These are phyloP conservation scores for Mayamaea pseudoterrestris DNA, from an alignment of 108 stramenopile species.

Conservation along the genomic window DNA sequence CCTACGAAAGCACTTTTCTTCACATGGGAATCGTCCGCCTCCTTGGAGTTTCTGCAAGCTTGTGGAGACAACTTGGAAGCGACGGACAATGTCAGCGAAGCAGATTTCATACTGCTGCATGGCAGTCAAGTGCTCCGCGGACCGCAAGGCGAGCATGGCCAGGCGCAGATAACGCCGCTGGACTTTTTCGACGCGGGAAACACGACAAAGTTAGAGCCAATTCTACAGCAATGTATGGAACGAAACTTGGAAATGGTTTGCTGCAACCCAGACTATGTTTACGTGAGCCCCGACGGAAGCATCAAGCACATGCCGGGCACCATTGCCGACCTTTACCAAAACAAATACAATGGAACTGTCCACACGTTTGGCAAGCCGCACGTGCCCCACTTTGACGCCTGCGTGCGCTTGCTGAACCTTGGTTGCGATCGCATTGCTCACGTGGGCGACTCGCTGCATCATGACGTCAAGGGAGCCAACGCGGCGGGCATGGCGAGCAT, in stretches of 20 bases:
- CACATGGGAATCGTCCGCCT: conserved; percentile 43
- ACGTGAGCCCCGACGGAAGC: conserved; percentile 27
- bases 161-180: too few species aligned
- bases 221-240: conserved; percentile 26
- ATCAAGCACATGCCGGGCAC: conserved; percentile 64
- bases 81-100: conserved; percentile 35
- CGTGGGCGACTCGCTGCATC: conserved; percentile 84
- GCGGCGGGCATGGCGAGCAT: conserved; percentile 45
- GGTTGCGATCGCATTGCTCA: conserved; percentile 26
- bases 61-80: conserved; percentile 38
- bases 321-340: conserved; percentile 49
- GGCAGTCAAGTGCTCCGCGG: conserved; percentile 10
- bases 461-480: conserved; percentile 81
- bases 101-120: conserved; percentile 61
- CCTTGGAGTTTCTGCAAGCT: conserved; percentile 34
- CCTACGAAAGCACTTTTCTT: conserved; percentile 57
- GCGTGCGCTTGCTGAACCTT: conserved; percentile 29
- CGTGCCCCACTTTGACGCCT: conserved; percentile 44
- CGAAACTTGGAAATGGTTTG: conserved; percentile 59
- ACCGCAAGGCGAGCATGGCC: too few species aligned
- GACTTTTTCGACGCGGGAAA: conserved; percentile 6
- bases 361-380: conserved; percentile 63
- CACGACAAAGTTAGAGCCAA: conserved; percentile 21
- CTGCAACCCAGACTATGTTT: conserved; percentile 70
- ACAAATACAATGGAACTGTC: conserved; percentile 27